Percentiles rank a stretch among this genome's conserved stretches.
phyloP scores from a whole-genome alignment of 805 yeast species.

The Yarrowia deformans region DNA sequence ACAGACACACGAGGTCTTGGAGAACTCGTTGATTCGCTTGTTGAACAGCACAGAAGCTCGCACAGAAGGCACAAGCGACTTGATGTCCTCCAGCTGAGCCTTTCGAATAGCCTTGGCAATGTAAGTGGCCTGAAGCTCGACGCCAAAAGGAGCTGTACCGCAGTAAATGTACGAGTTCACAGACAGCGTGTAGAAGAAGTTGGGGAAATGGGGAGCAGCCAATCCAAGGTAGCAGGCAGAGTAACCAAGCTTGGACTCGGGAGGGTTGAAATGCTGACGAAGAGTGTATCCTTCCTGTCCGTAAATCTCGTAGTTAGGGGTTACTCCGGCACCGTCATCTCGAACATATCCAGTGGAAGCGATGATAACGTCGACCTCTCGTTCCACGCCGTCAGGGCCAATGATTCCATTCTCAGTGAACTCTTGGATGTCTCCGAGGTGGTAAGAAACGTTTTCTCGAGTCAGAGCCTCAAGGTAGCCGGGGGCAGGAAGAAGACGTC shows the following conservation, averaged over 20 bases:
- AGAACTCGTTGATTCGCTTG: slow-evolving; percentile 35
- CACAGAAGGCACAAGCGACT: slow-evolving; percentile 35
- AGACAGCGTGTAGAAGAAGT: slow-evolving; percentile 39
- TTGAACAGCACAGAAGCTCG: slow-evolving; percentile 39
- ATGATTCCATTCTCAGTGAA: slow-evolving; percentile 43
- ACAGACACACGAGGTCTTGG: slow-evolving; percentile 31
- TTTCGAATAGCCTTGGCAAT: slow-evolving; percentile 36
- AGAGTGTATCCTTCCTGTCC: slow-evolving; percentile 37
- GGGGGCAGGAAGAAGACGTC: slow-evolving; percentile 43
- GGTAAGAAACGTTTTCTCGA: slow-evolving; percentile 41
- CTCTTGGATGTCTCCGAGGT: slow-evolving; percentile 40
- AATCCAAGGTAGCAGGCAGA: slow-evolving; percentile 40
- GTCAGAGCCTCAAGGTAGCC: slow-evolving; percentile 42
- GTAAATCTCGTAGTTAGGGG: slow-evolving; percentile 36
- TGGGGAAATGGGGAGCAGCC: slow-evolving; percentile 41
- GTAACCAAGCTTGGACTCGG: slow-evolving; percentile 29
- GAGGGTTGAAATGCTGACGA: slow-evolving; percentile 32
- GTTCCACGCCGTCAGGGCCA: slow-evolving; percentile 41
- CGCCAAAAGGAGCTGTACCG: slow-evolving; percentile 39
- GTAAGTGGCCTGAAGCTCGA: slow-evolving; percentile 40
- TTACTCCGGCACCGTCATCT: slow-evolving; percentile 34
- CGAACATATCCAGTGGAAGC: slow-evolving; percentile 41
- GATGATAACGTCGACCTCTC: slow-evolving; percentile 39
- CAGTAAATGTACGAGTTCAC: slow-evolving; percentile 40
- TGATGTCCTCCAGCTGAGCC: slow-evolving; percentile 38